These are phyloP conservation scores for Macrophomina tecta DNA, from an alignment of 2,329 filamentous ascomycete genomes.

Conservation along the genomic window DNA sequence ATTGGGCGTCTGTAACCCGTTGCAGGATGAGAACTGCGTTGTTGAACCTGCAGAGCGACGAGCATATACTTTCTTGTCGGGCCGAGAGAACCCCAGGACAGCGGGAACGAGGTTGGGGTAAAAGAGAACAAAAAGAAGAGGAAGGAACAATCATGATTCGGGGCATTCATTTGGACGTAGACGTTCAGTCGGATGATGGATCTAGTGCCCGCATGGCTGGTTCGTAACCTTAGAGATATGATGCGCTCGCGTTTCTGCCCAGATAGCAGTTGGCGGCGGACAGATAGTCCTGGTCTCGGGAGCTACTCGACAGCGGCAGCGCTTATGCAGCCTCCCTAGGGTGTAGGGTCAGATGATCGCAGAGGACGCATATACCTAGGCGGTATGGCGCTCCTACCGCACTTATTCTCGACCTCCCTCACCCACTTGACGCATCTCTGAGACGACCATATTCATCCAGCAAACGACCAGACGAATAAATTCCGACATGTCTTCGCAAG, in stretches of 20 bases:
- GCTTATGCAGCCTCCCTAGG: constrained; percentile 24
- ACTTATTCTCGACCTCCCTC: neutral
- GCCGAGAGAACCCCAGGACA: too few species aligned
- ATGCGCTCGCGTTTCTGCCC: neutral
- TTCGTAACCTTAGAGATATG: neutral
- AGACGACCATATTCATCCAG: neutral
- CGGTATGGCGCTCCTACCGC: neutral
- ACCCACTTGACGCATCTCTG: neutral
- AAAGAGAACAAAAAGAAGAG: too few species aligned
- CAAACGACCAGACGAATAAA: neutral
- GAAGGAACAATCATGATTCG: too few species aligned
- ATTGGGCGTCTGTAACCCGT: too few species aligned
- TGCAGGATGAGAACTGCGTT: too few species aligned
- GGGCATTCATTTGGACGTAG: too few species aligned
- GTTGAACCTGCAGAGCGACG: too few species aligned
- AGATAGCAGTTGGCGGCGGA: neutral
- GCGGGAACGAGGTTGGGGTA: too few species aligned
- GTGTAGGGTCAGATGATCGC: constrained; percentile 17
- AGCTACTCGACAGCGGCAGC: constrained; percentile 16
- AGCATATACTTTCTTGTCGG: too few species aligned
- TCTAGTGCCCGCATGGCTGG: too few species aligned
- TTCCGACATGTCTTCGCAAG: constrained; percentile 18
- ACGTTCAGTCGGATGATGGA: too few species aligned
- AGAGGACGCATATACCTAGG: constrained; percentile 2
- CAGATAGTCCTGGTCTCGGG: neutral